A percentile compares a stretch with the other conserved stretches of the same genome.
phyloP scores from a whole-genome alignment of 352 stramenopile species.

The Blastocystis hominis region DNA sequence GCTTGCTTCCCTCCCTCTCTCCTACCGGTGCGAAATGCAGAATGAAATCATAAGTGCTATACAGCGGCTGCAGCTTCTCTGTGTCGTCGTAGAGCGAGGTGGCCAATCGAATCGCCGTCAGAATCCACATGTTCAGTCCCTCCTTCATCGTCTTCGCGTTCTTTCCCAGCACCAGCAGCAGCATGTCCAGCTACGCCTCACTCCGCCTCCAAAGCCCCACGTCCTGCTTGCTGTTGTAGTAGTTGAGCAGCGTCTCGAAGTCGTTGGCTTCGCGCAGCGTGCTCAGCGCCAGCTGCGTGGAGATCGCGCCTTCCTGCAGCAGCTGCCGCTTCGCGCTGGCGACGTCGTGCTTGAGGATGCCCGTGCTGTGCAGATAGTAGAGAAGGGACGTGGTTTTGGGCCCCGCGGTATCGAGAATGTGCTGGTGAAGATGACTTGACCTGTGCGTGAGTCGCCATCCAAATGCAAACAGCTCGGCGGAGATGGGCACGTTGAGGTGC shows the following conservation, averaged over 20 bases:
- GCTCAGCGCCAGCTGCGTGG: neutral
- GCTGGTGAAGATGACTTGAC: neutral
- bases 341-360: neutral
- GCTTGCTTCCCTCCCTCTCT: neutral
- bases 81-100: neutral
- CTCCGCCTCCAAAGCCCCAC: neutral
- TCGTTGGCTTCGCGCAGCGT: neutral
- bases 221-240: conserved; percentile 2
- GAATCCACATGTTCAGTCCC: conserved; percentile 7
- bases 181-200: neutral
- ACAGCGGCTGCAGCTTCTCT: neutral
- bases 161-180: conserved; percentile 11
- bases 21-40: neutral
- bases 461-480: neutral
- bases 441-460: neutral
- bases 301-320: neutral
- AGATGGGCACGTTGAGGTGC: neutral
- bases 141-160: neutral
- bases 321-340: neutral
- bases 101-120: conserved; percentile 12
- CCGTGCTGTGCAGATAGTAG: neutral
- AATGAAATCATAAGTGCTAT: conserved; percentile 35
- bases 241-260: conserved; percentile 1
- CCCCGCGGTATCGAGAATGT: neutral
- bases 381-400: neutral